Percentiles rank a stretch among this genome's conserved stretches.
Conservation (phyloP, 2,329 filamentous ascomycete genomes). For the Colletotrichum incanum region DNA sequence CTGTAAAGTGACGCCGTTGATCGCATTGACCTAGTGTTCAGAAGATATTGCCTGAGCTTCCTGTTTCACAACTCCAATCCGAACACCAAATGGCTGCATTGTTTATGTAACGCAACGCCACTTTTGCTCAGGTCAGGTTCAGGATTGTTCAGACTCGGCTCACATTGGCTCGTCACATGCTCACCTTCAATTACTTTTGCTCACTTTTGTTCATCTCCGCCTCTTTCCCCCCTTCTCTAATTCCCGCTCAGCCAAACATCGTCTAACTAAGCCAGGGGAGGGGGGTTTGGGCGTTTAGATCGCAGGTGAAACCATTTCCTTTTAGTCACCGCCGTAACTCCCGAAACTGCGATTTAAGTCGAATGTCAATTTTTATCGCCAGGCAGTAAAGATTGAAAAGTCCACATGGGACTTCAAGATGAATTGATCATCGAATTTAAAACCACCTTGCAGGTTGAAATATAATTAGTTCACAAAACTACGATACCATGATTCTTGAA, state of each 20-base stretch:
- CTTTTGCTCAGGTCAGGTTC: too few species aligned
- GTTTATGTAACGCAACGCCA: too few species aligned
- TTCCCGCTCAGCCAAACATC: too few species aligned
- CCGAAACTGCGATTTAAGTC: neutral
- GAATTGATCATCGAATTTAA: neutral
- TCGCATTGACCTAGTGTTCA: conserved; percentile 4
- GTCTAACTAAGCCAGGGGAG: too few species aligned
- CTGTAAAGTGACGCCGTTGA: neutral
- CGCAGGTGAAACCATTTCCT: too few species aligned
- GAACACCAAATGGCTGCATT: too few species aligned
- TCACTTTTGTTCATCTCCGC: too few species aligned
- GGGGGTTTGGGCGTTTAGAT: too few species aligned
- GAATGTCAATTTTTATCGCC: neutral
- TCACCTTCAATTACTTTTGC: too few species aligned
- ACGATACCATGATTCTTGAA: neutral
- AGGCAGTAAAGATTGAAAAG: neutral
- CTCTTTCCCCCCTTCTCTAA: too few species aligned
- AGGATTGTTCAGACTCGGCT: too few species aligned
- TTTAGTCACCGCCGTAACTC: neutral
- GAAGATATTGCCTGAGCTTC: neutral
- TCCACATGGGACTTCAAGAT: neutral
- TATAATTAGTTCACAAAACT: neutral
- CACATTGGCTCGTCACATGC: too few species aligned
- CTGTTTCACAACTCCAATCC: neutral
- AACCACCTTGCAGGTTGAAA: neutral